These are phyloP conservation scores for Chlamydomonas urium DNA, from an alignment of 139 green algal species.

Conservation along the genomic window DNA sequence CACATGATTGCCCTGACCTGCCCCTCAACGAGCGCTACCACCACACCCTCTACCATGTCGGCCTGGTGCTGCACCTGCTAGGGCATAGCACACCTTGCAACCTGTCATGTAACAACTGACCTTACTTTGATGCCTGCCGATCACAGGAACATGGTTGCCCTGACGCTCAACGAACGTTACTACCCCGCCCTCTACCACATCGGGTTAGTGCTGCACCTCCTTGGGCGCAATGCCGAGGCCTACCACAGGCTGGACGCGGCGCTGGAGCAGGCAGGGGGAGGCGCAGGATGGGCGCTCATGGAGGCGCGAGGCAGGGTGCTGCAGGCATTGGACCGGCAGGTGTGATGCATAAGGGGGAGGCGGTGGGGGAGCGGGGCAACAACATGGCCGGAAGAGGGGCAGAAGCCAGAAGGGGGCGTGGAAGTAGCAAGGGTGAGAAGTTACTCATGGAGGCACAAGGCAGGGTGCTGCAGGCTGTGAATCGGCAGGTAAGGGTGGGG, in stretches of 20 bases:
- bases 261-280: conserved; percentile 12
- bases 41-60: background rate
- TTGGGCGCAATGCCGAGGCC: conserved; percentile 24
- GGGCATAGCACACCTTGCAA: too few relatives aligned
- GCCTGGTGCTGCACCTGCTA: too few relatives aligned
- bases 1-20: too few relatives aligned
- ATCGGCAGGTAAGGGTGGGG: too few relatives aligned
- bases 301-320: conserved; percentile 32
- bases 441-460: too few relatives aligned
- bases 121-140: too few relatives aligned
- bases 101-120: too few relatives aligned
- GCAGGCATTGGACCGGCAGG: too few relatives aligned
- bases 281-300: conserved; percentile 25
- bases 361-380: too few relatives aligned
- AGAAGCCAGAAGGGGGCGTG: background rate
- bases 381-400: background rate
- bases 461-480: too few relatives aligned
- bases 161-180: conserved; percentile 32
- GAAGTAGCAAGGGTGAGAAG: too few relatives aligned
- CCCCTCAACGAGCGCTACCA: background rate
- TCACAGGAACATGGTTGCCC: conserved; percentile 22
- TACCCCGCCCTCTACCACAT: conserved; percentile 42
- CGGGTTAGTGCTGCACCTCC: conserved; percentile 32
- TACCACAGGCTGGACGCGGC: conserved; percentile 25
- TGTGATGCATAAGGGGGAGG: background rate